Conservation (phyloP, 1,139 yeast genomes). For the Magnusiomyces suaveolens region DNA sequence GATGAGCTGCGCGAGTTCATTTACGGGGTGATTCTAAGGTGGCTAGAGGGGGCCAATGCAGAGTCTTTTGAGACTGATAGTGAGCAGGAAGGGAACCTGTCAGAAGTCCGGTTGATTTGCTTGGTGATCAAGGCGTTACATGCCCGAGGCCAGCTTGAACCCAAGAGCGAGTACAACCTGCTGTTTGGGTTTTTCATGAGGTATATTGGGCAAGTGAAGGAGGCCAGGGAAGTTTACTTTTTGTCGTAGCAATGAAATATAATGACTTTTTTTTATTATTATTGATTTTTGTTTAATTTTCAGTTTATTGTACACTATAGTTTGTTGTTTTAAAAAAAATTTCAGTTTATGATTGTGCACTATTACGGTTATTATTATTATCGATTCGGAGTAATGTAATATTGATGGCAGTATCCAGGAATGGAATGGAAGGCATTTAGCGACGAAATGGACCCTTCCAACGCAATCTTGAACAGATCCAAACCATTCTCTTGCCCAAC, state of each 20-base stretch:
- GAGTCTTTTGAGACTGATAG: background rate
- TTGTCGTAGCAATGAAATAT: background rate
- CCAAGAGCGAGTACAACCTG: constrained; percentile 19
- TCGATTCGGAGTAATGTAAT: too few species aligned
- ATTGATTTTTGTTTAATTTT: too few species aligned
- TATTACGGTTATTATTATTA: too few species aligned
- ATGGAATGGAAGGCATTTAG: too few species aligned
- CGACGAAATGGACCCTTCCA: too few species aligned
- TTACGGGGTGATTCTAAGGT: constrained; percentile 9
- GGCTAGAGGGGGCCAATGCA: constrained; percentile 7
- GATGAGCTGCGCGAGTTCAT: constrained; percentile 3
- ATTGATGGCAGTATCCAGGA: too few species aligned
- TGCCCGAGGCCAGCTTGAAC: constrained; percentile 16
- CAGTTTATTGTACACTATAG: background rate
- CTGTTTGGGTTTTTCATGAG: constrained; percentile 22
- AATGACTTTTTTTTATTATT: background rate
- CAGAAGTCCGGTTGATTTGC: constrained; percentile 19
- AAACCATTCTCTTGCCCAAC: too few species aligned
- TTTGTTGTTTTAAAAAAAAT: too few species aligned
- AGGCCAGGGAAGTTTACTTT: constrained; percentile 22
- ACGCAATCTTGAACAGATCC: too few species aligned
- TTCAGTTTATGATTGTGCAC: too few species aligned
- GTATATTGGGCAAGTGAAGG: constrained; percentile 22
- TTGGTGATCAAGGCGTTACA: constrained; percentile 20
- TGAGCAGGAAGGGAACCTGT: background rate